These are phyloP conservation scores for Ailanthus altissimus DNA, from an alignment of 345 rosid species.

Conservation along the genomic window DNA sequence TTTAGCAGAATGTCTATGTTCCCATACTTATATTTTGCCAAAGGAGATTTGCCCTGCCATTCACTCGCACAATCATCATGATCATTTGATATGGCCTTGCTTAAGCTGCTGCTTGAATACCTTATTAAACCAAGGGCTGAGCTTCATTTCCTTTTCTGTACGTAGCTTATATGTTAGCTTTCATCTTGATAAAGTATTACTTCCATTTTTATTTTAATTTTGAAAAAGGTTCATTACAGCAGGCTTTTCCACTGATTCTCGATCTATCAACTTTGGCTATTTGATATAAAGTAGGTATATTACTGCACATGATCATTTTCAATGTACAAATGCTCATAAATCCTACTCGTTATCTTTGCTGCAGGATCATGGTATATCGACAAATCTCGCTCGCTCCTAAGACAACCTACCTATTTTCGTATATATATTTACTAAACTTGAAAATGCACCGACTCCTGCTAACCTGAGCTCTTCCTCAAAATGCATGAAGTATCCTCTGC, in stretches of 20 bases:
- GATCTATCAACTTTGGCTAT: neutral
- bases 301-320: neutral
- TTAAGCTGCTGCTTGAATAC: neutral
- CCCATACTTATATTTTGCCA: conserved; percentile 32
- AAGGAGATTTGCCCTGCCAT: conserved; percentile 34
- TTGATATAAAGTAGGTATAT: neutral
- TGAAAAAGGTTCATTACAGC: neutral
- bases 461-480: neutral
- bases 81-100: neutral
- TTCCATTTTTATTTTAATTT: neutral
- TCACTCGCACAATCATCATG: conserved; percentile 17
- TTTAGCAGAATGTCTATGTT: conserved; percentile 23
- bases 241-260: neutral
- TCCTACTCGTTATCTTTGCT: neutral
- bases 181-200: neutral
- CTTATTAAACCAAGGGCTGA: neutral
- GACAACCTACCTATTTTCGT: neutral
- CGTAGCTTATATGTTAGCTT: neutral
- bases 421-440: neutral
- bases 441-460: neutral
- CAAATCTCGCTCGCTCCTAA: neutral
- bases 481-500: neutral
- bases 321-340: neutral
- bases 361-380: neutral
- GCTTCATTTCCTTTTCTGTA: neutral